Base-by-base conservation (phyloP, 2,329 filamentous ascomycete genomes). In the Alternaria hordeiaustralica region DNA sequence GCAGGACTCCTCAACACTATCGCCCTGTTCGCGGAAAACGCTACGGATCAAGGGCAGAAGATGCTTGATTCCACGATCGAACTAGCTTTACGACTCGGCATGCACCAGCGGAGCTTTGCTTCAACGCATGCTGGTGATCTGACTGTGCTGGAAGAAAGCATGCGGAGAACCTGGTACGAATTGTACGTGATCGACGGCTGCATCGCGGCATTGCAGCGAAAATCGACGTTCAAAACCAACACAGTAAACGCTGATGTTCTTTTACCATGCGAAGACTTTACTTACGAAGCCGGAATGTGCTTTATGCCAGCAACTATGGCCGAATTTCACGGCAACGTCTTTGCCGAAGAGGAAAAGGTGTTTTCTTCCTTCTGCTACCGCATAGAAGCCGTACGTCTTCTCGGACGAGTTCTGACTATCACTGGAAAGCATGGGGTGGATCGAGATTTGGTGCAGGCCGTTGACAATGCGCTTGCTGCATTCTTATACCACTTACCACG, bases 131-230 rank as follows among this genome's bases (percentile, higher is more conserved):
- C 90, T 13, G 82, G 84, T 21, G 87, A 87, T 5, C 86, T 89
- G 59, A 84, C 87, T 0, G 83, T 92, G 1, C 76, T 93, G 4
- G 91, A 93, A 75, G 93, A 97, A 79, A 93, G 90, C 77, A 89
- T 92, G 87, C 87, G 93, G 12, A 86, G 94, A 55, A 97, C 93
- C 1, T 97, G 93, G 93, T 97, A 93, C 92, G 93, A 88, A 71
- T 65, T 91, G 6, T 94, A 90, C 73, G 85, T 93, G 15, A 86
- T 92, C 6, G 92, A 96, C 75, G 92, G 90, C 56, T 90, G 95
- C 85, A 85, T 95, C 64, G 92, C 92, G 6, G 92, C 92, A 5
- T 88, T 96, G 67, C 91, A 90, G 67, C 86, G 88, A 13, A 86
- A 87, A 66, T 90, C 89, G 46, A 89, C 87, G 55, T 91, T 92